phyloP scores from a whole-genome alignment of 495 filamentous ascomycete species.

The Bacidia gigantensis region DNA sequence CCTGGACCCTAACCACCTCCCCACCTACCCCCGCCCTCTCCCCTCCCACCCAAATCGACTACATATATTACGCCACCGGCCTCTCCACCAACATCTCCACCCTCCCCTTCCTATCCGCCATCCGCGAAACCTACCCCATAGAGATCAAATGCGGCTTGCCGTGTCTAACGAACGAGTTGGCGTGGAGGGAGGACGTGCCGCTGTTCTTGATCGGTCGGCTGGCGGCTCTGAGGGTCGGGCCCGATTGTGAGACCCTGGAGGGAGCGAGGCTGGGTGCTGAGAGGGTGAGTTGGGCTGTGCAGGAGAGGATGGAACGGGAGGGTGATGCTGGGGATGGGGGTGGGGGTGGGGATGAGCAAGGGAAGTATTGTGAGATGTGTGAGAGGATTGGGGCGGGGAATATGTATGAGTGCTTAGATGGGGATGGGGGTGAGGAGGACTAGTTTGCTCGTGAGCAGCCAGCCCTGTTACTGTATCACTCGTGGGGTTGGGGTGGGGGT shows the following conservation, averaged over 20 bases:
- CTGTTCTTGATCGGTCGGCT: constrained; percentile 48
- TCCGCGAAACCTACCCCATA: constrained; percentile 40
- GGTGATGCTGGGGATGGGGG: constrained; percentile 21
- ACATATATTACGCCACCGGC: constrained; percentile 53
- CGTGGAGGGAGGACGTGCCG: constrained; percentile 46
- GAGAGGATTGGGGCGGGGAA: constrained; percentile 7
- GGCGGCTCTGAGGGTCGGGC: constrained; percentile 43
- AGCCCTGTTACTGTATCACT: too few species aligned
- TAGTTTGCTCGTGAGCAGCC: too few species aligned
- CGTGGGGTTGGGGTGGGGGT: too few species aligned
- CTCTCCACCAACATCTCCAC: constrained; percentile 35
- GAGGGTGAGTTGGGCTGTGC: constrained; percentile 45
- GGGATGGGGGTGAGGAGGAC: too few species aligned
- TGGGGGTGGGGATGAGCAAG: too few species aligned
- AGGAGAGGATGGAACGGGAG: constrained; percentile 30
- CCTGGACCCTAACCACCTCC: constrained; percentile 37
- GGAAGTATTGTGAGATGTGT: not conserved
- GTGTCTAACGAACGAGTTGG: constrained; percentile 47
- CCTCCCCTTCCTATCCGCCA: constrained; percentile 35
- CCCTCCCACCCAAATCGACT: constrained; percentile 39
- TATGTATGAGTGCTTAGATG: constrained; percentile 10
- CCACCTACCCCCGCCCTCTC: constrained; percentile 35
- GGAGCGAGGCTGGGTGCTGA: constrained; percentile 51
- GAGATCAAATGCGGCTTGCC: constrained; percentile 40
- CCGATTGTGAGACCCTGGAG: constrained; percentile 47